Conservation (phyloP, 2,329 filamentous ascomycete species). For the Calonectria ilicicola region DNA sequence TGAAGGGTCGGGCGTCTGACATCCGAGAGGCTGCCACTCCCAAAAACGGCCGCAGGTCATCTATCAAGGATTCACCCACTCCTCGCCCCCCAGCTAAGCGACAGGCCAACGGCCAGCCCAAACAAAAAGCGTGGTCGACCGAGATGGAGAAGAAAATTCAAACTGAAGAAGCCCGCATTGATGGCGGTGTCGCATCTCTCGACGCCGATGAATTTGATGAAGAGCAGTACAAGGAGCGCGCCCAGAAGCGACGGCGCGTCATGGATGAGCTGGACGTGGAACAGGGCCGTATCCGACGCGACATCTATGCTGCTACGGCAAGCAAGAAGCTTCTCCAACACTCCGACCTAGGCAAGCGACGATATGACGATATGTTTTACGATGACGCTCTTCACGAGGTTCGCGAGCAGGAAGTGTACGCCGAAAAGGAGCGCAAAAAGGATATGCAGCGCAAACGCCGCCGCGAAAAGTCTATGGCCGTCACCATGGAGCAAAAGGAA, state of each 20-base stretch:
- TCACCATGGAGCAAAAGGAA: conserved; percentile 91
- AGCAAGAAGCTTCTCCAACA: conserved; percentile 75
- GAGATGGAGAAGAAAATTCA: conserved; percentile 59
- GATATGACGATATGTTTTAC: conserved; percentile 83
- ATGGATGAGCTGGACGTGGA: conserved; percentile 72
- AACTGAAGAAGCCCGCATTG: conserved; percentile 55
- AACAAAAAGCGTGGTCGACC: conserved; percentile 73
- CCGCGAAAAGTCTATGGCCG: conserved; percentile 94
- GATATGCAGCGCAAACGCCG: conserved; percentile 98
- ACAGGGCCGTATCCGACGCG: conserved; percentile 72
- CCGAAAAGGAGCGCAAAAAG: conserved; percentile 99
- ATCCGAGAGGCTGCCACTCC: conserved; percentile 63
- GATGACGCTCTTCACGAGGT: conserved; percentile 87
- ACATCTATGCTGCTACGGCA: conserved; percentile 69
- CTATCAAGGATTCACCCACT: conserved; percentile 60
- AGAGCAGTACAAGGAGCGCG: conserved; percentile 64
- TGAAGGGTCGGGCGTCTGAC: conserved; percentile 64
- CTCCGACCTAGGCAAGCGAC: conserved; percentile 77
- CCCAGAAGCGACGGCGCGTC: conserved; percentile 76
- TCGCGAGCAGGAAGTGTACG: conserved; percentile 87
- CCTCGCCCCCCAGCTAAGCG: conserved; percentile 66
- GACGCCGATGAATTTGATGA: conserved; percentile 58
- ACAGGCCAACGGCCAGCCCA: conserved; percentile 70
- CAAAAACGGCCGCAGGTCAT: conserved; percentile 63
- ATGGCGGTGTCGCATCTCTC: conserved; percentile 59